Base-by-base conservation (phyloP, 139 green algal species). In the Tetradesmus obliquus region DNA sequence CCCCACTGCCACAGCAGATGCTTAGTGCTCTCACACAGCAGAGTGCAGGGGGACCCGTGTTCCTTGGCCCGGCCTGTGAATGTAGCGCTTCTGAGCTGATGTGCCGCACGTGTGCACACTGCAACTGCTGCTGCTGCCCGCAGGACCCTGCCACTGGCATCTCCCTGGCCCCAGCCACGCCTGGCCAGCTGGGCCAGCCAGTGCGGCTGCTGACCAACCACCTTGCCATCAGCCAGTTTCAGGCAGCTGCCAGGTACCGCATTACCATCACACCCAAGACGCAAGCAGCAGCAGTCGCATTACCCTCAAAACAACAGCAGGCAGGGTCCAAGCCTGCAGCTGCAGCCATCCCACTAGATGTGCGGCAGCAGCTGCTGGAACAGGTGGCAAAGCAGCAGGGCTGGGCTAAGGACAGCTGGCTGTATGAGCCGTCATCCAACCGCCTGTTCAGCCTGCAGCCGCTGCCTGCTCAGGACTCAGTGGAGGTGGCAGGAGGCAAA, bases 381-480 rank as follows among this genome's bases (percentile, higher is more conserved):
- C 22, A 51, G 62, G 17, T 89, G 32, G 84, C 84, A 22, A 57
- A 20, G 9, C 20, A 60, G 51, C 60, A 82, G 84, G 22, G 32
- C 13, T 89, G 84, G 84, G 54, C 15, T 12, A 22, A 66, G 3
- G 84, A 81, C 51, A 60, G 32, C 62, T 89, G 84, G 84, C 84
- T 66, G 84, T 89, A 89, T 58, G 84, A 89, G 32, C 84, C 84
- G 3, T 58, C 84, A 15, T 82, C 60, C 9, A 89, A 89, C 13
- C 17, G 32, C 3, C 84, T 89, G 32, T 89, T 82, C 62, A 89
- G 84, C 32, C 7, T 84, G 32, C 32, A 87, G 55, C 15, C 12
- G 51, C 80, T 62, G 17, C 7, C 45, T 22, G 32, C 80, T 17
- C 13, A 51, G 45, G 24, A 22, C 13, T 3, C 22, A n/a, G 76